Evolutionary conservation across 2,329 filamentous ascomycete species (phyloP), one percentile per base, ranked within the genome.

Genomic region (Hypoxylon sp.): DNA sequence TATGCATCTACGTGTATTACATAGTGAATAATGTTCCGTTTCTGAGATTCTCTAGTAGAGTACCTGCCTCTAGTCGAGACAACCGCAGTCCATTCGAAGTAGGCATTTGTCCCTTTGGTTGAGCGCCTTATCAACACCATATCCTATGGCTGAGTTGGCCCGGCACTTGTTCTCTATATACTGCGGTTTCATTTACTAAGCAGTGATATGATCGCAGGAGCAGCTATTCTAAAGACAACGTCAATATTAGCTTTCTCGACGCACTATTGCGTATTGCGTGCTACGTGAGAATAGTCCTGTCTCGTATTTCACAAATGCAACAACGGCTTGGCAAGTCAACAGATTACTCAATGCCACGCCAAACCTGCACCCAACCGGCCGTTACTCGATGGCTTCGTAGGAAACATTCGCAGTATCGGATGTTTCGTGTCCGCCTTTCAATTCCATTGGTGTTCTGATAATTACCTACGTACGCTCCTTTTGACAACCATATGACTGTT

Each of bases 241-340:
- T 37, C 30, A 27, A 37, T 23, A 11, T 46, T 34, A 25, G 21
- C 34, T 41, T 57, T 23, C 55, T 16, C 54, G 14, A 21, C 46
- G n/a, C 27, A 30, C 52, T 23, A 27, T 43, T 21, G 29, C 21
- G 21, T 51, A 37, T 27, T 6, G 47, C 8, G 52, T 57, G 29
- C 21, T 55, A 57, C 52, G 34, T 23, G 32, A 45, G 47, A 53
- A 51, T 14, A 51, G 30, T 61, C 45, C 55, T 43, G 58, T 52
- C 66, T 69, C 66, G 66, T 69, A 69, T 69, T 68, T 55, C 27
- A 37, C 39, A 50, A 57, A 52, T 66, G 59, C 63, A 66, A 50
- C 25, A 39, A 14, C 23, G 50, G 52, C 65, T 66, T 68, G 65
- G 65, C 65, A 63, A 53, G 47, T 52, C 59, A 66, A n/a, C 66